A percentile compares a stretch with the other conserved stretches of the same genome.
Conservation (phyloP, 352 stramenopile species). For the Globisporangium sylvaticum region DNA sequence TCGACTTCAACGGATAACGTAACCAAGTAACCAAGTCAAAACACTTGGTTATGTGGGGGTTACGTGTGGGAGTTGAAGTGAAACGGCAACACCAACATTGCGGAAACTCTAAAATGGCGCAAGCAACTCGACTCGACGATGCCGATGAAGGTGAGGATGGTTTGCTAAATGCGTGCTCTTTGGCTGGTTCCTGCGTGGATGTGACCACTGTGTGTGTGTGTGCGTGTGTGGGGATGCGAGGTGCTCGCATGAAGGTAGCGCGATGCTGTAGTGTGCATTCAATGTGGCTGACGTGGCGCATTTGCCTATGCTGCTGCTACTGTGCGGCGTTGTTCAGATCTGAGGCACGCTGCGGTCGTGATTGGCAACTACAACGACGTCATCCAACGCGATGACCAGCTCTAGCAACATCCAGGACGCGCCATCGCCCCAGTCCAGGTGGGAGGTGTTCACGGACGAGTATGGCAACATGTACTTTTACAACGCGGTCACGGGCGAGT, state of each 20-base stretch:
- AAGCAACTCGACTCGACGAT: neutral
- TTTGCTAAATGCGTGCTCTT: neutral
- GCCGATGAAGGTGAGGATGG: neutral
- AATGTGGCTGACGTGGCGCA: neutral
- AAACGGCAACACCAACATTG: conserved; percentile 1
- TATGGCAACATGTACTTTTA: conserved; percentile 75
- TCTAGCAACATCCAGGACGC: neutral
- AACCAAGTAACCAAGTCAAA: neutral
- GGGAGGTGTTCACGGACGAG: conserved; percentile 64
- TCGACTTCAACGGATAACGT: neutral
- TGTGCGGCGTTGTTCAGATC: neutral
- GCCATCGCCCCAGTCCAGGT: conserved; percentile 17
- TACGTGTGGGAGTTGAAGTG: neutral
- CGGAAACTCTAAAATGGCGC: neutral
- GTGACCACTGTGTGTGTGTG: too few species aligned
- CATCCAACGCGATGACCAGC: neutral
- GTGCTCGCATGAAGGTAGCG: neutral
- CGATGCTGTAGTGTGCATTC: neutral
- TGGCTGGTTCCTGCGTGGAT: neutral
- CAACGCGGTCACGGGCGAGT: conserved; percentile 60
- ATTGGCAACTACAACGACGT: neutral
- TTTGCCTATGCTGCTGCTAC: neutral
- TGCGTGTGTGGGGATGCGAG: neutral
- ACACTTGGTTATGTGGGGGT: neutral
- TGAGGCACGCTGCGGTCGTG: neutral